Conservation (phyloP, 2,329 filamentous ascomycete genomes). For the Harringtonia aguacate region DNA sequence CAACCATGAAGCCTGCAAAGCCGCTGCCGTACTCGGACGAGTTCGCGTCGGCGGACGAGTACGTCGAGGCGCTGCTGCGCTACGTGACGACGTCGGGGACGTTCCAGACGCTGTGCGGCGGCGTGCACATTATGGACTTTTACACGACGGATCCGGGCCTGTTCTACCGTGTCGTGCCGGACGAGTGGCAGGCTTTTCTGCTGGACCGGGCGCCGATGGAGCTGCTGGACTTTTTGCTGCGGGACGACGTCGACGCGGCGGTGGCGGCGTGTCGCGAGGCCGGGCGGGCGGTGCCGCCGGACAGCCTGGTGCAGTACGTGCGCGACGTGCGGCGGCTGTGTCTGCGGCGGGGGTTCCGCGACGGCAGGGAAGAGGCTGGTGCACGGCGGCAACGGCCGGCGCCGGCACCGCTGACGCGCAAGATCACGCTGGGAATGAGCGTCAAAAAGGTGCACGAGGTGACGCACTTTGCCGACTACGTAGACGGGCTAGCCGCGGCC, state of each 20-base stretch:
- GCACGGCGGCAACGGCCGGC: no score
- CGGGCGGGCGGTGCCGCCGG: slow-evolving; percentile 27
- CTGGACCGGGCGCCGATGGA: slow-evolving; percentile 58
- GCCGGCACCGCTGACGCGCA: slow-evolving; percentile 51
- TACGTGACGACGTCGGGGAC: slow-evolving; percentile 66
- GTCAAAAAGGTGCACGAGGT: slow-evolving; percentile 95
- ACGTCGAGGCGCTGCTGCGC: slow-evolving; percentile 64
- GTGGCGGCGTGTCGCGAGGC: slow-evolving; percentile 12
- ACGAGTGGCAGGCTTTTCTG: slow-evolving; percentile 76
- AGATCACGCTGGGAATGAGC: slow-evolving; percentile 84
- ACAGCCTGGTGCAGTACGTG: slow-evolving; percentile 61
- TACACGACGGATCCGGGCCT: slow-evolving; percentile 77
- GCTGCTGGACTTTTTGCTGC: slow-evolving; percentile 70
- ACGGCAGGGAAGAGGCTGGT: slow-evolving; percentile 8
- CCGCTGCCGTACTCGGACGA: slow-evolving; percentile 59
- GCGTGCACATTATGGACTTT: slow-evolving; percentile 96
- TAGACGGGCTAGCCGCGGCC: slow-evolving; percentile 49
- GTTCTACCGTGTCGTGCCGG: slow-evolving; percentile 65
- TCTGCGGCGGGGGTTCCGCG: slow-evolving; percentile 48
- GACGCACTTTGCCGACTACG: slow-evolving; percentile 76
- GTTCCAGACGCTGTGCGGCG: slow-evolving; percentile 84
- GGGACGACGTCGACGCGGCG: slow-evolving; percentile 52
- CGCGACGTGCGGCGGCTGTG: slow-evolving; percentile 58
- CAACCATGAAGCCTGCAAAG: slow-evolving; percentile 10
- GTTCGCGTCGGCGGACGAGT: slow-evolving; percentile 63